Base-by-base conservation (phyloP, 1,284 basidiomycete species). In the Meripilus lineatus region DNA sequence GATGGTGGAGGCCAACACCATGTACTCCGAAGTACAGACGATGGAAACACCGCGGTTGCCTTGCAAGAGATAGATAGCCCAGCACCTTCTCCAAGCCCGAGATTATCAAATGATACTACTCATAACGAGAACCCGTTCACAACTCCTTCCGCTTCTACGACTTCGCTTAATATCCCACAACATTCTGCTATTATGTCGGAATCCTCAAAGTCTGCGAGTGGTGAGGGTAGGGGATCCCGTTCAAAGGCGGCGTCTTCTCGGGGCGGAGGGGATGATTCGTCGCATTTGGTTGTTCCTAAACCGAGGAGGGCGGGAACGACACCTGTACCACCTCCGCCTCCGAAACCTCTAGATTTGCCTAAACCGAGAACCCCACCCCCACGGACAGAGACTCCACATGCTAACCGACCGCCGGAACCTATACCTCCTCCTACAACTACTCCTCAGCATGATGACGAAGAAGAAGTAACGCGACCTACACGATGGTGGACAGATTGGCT, bases 401-500 rank as follows among this genome's bases (percentile, higher is more conserved):
- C 56, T 20, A 59, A 50, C 26, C 54, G 56, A 8, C 69, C 72
- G 4, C 72, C 72, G 14, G 64, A 65, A 38, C 69, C 70, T 1
- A 68, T 67, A 13, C 51, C 67, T 5, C 63, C 66, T 18, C 72
- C 69, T 0, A 58, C 58, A n/a, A 50, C 57, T 30, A 17, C 45
- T 21, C 44, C 23, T 42, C 46, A 46, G 20, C n/a, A n/a, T n/a
- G 50, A 50, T 20, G 44, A 54, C 8, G 58, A 60, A 17, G 54
- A 63, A 15, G 62, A 64, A 30, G 58, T 57, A 38, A 57, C 64
- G 14, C 3, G 37, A 45, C 64, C 69, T 20, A 67, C 66, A n/a
- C 62, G 74, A 47, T 89, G 85, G 85, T 89, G 85, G 85, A 85
- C 87, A 55, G 86, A 89, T 41, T 86, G 84, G 84, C 59, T 89